Evolutionary conservation across 2,329 filamentous ascomycete species (phyloP), one percentile per base, ranked within the genome.

Genomic region (Diaporthe helianthi): DNA sequence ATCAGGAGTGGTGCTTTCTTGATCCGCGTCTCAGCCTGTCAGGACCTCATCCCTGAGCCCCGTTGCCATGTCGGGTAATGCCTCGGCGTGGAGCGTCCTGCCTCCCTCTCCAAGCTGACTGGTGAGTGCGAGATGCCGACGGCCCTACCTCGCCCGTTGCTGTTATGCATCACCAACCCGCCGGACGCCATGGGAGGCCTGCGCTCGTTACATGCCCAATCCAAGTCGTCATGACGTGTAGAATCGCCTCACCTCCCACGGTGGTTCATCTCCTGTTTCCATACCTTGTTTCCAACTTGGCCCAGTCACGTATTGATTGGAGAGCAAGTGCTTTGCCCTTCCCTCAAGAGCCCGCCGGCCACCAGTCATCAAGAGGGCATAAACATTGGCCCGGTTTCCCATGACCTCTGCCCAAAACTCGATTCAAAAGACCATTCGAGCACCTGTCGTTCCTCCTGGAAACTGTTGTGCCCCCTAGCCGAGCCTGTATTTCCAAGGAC

Each of bases 21-120:
- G 58, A 55, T 51, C 55, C 31, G 24, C 68, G 68, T 44, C 54
- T 52, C 47, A 61, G 24, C 68, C 64, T 44, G 47, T 52, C 47
- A 61, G 69, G 46, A 70, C 65, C 55, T 46, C 65, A 52, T 68
- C 58, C 65, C 52, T 65, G 65, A 41, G 19, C 24, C 58, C 58
- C 41, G 15, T 29, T 26, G 24, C 58, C 63, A 46, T 41, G 12
- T 60, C 17, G 38, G 26, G 65, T 55, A 68, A 41, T 63, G 58
- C 36, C 49, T 52, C 41, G 52, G 69, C 69, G 65, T 70, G 44
- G 65, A 68, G 22, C 51, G 31, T 36, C 52, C 65, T 63, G 52
- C 58, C 49, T 65, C 29, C 44, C n/a, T n/a, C n/a, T n/a, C n/a
- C 44, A 63, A 36, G 58, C 58, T 63, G 41, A 19, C 41, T 31